Evolutionary conservation across 2,329 filamentous ascomycete species (phyloP), one percentile per base, ranked within the genome.

Genomic region (Apiospora phragmitis): DNA sequence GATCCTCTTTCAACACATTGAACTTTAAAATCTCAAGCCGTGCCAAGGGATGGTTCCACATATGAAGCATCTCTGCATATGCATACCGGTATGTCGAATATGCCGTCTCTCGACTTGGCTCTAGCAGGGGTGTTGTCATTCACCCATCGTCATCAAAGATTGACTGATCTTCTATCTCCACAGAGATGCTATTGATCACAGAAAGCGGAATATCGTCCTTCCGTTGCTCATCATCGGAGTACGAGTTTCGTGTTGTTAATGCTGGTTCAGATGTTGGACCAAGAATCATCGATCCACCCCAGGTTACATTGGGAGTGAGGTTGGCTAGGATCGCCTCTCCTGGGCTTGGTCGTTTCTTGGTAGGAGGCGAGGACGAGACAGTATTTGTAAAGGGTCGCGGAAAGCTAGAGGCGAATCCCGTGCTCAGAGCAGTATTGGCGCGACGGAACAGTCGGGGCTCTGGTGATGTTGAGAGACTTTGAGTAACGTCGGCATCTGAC

Each of bases 21-120:
- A 92, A 92, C 76, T 93, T 92, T 80, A 92, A 85, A 38, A 93
- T 87, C 77, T 93, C 91, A 1, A 92, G 84, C 24, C 90, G 85
- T 42, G 88, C 85, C 5, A 92, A 80, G 0, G 89, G 89, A 70
- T 90, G 86, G 2, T 85, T 83, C 91, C 91, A 92, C 80, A 89
- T 87, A 73, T 90, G 90, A 4, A 93, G 84, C 80, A 92, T 86
- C 79, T 92, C 89, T n/a, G 90, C 90, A 75, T 93, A 93, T 0
- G 87, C 85, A 71, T 89, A 87, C 45, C 91, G 87, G 76, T 92
- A 93, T 75, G 83, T 84, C n/a, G 86, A 84, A 73, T 90, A 90
- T 26, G 86, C 78, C 4, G 82, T 78, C 6, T 81, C 79, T n/a
- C 84, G 84, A 41, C 77, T 83, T 5, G 85, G 81, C 59, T 90